Percentiles rank a stretch among this genome's conserved stretches.
Evolutionary conservation across 2,329 filamentous ascomycete species (phyloP).

Genomic region (Calonectria henricotiae): DNA sequence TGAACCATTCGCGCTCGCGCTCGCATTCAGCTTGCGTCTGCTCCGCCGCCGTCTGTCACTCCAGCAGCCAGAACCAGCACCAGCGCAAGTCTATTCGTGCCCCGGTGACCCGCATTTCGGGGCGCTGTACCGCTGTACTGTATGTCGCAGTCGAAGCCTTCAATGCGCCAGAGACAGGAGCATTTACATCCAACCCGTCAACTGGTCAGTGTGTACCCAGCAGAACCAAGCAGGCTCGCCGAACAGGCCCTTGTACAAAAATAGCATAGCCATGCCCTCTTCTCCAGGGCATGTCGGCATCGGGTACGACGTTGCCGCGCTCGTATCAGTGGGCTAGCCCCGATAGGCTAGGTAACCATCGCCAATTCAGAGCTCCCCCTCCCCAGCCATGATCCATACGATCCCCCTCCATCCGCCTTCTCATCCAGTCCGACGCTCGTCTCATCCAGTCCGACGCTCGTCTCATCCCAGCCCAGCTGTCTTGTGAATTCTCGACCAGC

Average conservation of each 20-base stretch:
- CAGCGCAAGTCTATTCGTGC: not conserved
- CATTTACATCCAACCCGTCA: not conserved
- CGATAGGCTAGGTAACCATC: conserved; percentile 33
- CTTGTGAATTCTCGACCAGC: conserved; percentile 20
- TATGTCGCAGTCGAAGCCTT: conserved; percentile 13
- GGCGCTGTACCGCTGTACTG: not conserved
- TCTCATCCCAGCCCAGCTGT: conserved; percentile 25
- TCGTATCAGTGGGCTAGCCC: conserved; percentile 27
- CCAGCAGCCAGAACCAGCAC: not conserved
- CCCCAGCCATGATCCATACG: conserved; percentile 23
- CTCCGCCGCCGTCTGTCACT: conserved; percentile 5
- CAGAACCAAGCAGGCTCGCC: not conserved
- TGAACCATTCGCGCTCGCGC: conserved; percentile 17
- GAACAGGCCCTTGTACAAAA: conserved; percentile 8
- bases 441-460: conserved; percentile 27
- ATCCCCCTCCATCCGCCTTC: conserved; percentile 20
- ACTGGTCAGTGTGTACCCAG: conserved; percentile 9
- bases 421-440: conserved; percentile 17
- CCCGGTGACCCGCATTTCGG: conserved; percentile 4
- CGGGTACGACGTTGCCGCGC: conserved; percentile 26
- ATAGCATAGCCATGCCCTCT: conserved; percentile 19
- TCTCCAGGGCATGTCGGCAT: conserved; percentile 1
- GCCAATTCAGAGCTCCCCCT: conserved; percentile 27
- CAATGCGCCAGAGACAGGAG: conserved; percentile 10
- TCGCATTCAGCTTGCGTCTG: conserved; percentile 27